Evolutionary conservation across 371 early-diverging fungal species (phyloP), one percentile per base, ranked within the genome.

Genomic region (Mucor plumbeus): DNA sequence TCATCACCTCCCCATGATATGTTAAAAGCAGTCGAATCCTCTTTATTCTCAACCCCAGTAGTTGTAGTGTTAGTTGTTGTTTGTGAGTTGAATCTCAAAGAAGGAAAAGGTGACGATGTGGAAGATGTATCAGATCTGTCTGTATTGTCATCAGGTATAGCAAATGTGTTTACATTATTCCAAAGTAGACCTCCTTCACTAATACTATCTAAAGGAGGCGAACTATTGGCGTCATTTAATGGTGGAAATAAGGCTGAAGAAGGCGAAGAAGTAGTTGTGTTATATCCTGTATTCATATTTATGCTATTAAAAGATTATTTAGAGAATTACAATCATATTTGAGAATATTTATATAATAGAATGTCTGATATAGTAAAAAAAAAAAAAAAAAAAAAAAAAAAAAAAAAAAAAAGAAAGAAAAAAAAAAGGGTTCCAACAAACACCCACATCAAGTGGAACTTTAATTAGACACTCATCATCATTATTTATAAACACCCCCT

Each of bases 1-100:
- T 82, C 83, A 47, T 82, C 63, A 3, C 82, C 82, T 44, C 83
- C 83, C 83, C 83, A 82, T 0, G 83, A 82, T 14, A 82, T 82
- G 63, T 82, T 78, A 47, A 82, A 82, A 10, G 67, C 78, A 7
- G 75, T 50, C 0, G 67, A 50, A 44, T 74, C 72, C 10, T 63
- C 60, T 53, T 53, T 53, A 53, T 39, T 53, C 26, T 44, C 33
- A 36, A 47, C 17, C 4, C 43, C 53, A 1, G 53, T 14, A 4
- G 0, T 53, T 21, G 53, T 21, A 26, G 53, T 40, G 31, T n/a
- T 19, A 17, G 40, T 14, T 55, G 9, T 8, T 39, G 8, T 8
- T 15, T 38, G 38, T 26, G 53, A 5, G 15, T 43, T 26, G 59
- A 55, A 35, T 10, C 31, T 21, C 1, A 48, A 41, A 9, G 36